These are phyloP conservation scores for Fomitopsis serialis DNA, from an alignment of 768 basidiomycete genomes.

Conservation along the genomic window DNA sequence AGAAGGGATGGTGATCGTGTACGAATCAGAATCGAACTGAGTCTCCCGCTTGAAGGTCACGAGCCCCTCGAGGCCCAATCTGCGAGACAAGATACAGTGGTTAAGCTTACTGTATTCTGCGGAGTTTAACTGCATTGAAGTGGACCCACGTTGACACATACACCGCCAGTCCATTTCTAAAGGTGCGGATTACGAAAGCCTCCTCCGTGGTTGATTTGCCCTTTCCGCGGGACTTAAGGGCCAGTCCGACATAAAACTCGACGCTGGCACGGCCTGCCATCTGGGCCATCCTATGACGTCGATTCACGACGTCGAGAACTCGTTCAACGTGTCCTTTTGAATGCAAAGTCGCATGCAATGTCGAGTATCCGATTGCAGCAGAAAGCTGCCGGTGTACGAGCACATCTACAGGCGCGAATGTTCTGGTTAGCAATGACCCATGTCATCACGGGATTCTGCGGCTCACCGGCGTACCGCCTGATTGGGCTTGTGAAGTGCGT, in stretches of 20 bases:
- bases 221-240: conserved; percentile 67
- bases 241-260: conserved; percentile 95
- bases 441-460: background rate
- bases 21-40: conserved; percentile 88
- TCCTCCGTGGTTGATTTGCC: conserved; percentile 51
- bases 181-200: conserved; percentile 90
- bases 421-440: background rate
- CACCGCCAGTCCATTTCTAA: conserved; percentile 94
- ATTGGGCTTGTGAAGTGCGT: conserved; percentile 99
- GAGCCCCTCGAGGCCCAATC: conserved; percentile 90
- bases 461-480: conserved; percentile 84
- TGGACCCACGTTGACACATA: conserved; percentile 84
- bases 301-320: conserved; percentile 81
- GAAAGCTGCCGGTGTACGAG: conserved; percentile 91
- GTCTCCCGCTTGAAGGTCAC: conserved; percentile 91
- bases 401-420: conserved; percentile 51
- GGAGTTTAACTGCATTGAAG: background rate
- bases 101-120: background rate
- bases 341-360: conserved; percentile 84
- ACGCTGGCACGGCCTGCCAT: conserved; percentile 96
- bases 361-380: conserved; percentile 78
- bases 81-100: conserved; percentile 24
- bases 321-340: conserved; percentile 87
- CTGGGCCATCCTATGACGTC: conserved; percentile 92
- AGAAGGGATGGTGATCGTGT: conserved; percentile 68